Conservation (phyloP, 1,284 basidiomycete species). For the Boletus semigastroideus region DNA sequence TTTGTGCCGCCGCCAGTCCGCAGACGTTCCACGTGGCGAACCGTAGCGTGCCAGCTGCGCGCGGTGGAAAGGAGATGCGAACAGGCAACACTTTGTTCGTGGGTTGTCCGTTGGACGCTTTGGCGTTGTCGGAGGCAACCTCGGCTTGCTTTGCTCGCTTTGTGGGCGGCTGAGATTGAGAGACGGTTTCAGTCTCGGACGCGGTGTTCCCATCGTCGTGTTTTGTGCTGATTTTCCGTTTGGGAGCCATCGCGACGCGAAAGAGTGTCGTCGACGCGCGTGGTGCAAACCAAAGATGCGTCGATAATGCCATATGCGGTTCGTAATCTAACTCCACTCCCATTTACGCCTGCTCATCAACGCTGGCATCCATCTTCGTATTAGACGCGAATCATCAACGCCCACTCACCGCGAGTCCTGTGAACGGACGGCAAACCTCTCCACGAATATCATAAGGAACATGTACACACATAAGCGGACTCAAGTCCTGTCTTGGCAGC, state of each 20-base stretch:
- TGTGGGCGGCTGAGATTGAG: constrained; percentile 16
- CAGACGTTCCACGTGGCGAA: constrained; percentile 77
- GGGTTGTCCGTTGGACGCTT: constrained; percentile 52
- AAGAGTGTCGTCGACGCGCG: neutral
- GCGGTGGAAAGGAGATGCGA: constrained; percentile 58
- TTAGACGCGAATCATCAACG: too few relatives aligned
- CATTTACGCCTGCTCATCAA: too few relatives aligned
- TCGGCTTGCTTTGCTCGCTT: constrained; percentile 30
- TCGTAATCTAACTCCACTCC: too few relatives aligned
- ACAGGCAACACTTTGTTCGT: constrained; percentile 73
- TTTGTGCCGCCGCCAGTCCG: constrained; percentile 64
- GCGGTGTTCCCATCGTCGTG: constrained; percentile 3
- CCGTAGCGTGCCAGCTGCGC: constrained; percentile 48
- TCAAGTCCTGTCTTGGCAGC: constrained; percentile 2
- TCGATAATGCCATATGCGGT: too few relatives aligned
- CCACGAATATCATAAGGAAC: too few relatives aligned
- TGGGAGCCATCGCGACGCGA: constrained; percentile 28
- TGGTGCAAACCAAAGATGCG: constrained; percentile 2
- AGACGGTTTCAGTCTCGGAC: constrained; percentile 22
- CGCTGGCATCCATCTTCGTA: too few relatives aligned
- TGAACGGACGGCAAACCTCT: too few relatives aligned
- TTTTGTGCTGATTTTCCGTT: constrained; percentile 27
- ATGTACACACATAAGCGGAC: too few relatives aligned
- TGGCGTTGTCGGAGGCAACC: constrained; percentile 8
- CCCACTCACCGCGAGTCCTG: too few relatives aligned